Evolutionary conservation across 345 rosid species (phyloP), one percentile per base, ranked within the genome.

Genomic region (Orychophragmus violaceus): DNA sequence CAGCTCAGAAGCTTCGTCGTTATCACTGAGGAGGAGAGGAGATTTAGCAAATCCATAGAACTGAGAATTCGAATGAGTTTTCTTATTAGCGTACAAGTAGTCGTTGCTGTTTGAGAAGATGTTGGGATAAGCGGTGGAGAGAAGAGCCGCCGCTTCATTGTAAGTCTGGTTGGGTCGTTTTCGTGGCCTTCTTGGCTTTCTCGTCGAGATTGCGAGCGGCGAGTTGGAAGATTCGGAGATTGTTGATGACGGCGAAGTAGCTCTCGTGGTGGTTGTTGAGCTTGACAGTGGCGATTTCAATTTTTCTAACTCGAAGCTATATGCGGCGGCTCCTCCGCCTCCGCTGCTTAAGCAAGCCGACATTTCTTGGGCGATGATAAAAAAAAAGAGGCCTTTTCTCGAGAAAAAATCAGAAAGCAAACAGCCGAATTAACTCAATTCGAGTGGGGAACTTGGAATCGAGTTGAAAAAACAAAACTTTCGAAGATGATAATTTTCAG

Each of bases 71-170:
- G 68, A 35, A 22, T 59, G 66, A 46, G 49, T 22, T 14, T 70
- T 70, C 41, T 64, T 50, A 35, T 42, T 60, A 22, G 66, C 13
- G 3, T 74, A 54, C 36, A 80, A 65, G 74, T 76, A 69, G 3
- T 79, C 59, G 60, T 13, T 14, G 35, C 0, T 39, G 44, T 1
- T 30, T 21, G 56, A 19, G 82, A 93, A 93, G 51, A 94, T 68
- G 65, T 72, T 82, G 33, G 99, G 99, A 23, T 85, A 90, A 70
- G 83, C 97, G 1, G 93, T 81, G 71, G 96, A 90, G 63, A 94
- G 97, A 5, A 94, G 87, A 16, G 96, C 89, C 0, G 95, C 97
- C 0, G 99, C 99, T 80, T 94, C 99, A 22, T 87, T 84, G 95
- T 90, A 94, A 33, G 83, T 88, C 72, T 94, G 93, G 68, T 94